Evolutionary conservation across 768 basidiomycete species (phyloP).

Genomic region (Lentinula raphanica): DNA sequence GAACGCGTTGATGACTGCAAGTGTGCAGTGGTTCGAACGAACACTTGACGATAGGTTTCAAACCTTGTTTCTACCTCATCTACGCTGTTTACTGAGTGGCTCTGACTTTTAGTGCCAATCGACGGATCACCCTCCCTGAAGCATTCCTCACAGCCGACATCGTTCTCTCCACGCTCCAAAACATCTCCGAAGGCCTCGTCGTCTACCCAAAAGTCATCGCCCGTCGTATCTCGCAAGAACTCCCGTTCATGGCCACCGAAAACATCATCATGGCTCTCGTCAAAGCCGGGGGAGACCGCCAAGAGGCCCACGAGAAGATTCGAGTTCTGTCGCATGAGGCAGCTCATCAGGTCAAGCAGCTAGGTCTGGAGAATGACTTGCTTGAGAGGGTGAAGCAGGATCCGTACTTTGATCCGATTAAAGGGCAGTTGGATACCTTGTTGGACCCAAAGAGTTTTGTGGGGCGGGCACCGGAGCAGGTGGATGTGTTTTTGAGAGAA

Average conservation of each 20-base stretch:
- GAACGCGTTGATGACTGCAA: slow-evolving; percentile 91
- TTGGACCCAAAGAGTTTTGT: slow-evolving; percentile 87
- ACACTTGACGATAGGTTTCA: slow-evolving; percentile 98
- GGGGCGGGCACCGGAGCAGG: slow-evolving; percentile 93
- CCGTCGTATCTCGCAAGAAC: slow-evolving; percentile 85
- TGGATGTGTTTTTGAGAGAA: slow-evolving; percentile 79
- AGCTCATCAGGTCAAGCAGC: slow-evolving; percentile 87
- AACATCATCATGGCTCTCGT: slow-evolving; percentile 99
- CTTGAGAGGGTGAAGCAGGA: slow-evolving; percentile 81
- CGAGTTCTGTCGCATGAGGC: slow-evolving; percentile 94
- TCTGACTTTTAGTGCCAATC: slow-evolving; percentile 68
- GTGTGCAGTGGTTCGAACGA: slow-evolving; percentile 97
- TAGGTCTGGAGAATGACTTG: slow-evolving; percentile 93
- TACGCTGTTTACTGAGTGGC: background rate
- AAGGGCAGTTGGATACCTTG: slow-evolving; percentile 67
- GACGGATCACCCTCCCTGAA: slow-evolving; percentile 92
- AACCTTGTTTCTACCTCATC: slow-evolving; percentile 1
- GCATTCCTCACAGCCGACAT: slow-evolving; percentile 97
- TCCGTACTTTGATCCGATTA: slow-evolving; percentile 88
- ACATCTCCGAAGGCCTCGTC: slow-evolving; percentile 97
- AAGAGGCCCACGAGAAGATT: slow-evolving; percentile 96
- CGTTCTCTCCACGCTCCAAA: slow-evolving; percentile 90
- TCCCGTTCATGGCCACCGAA: slow-evolving; percentile 99
- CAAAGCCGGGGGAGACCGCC: slow-evolving; percentile 89
- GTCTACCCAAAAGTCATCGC: slow-evolving; percentile 96